phyloP scores from a whole-genome alignment of 2,329 filamentous ascomycete species.

The Fusarium buxicola region DNA sequence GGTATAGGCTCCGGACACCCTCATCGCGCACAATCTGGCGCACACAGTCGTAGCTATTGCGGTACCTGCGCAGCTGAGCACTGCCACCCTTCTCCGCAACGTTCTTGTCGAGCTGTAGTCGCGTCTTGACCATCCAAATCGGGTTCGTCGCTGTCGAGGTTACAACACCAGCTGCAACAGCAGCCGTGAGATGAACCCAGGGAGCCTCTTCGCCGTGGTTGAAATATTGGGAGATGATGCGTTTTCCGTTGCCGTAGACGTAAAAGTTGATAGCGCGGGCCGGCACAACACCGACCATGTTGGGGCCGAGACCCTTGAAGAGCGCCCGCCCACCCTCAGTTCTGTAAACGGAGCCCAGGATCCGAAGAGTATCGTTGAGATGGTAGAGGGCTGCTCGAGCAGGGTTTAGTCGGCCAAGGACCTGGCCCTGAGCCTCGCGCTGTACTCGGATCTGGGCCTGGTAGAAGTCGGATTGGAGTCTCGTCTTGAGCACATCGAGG shows the following conservation, averaged over 20 bases:
- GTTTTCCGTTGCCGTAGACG: constrained; percentile 92
- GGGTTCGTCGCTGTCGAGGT: constrained; percentile 95
- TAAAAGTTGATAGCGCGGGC: constrained; percentile 94
- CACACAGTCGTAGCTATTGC: constrained; percentile 89
- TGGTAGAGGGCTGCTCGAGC: constrained; percentile 76
- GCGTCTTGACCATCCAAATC: constrained; percentile 96
- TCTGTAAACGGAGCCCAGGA: constrained; percentile 82
- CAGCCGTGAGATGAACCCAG: constrained; percentile 82
- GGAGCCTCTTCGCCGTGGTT: constrained; percentile 77
- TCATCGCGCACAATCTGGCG: constrained; percentile 84
- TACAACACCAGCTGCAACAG: constrained; percentile 81
- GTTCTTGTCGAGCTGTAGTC: constrained; percentile 91
- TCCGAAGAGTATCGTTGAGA: constrained; percentile 86
- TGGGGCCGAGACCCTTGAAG: constrained; percentile 93
- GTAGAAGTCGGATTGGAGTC: constrained; percentile 95
- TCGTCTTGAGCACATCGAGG: constrained; percentile 92
- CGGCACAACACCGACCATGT: constrained; percentile 88
- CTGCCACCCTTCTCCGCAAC: constrained; percentile 70
- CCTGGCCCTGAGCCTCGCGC: constrained; percentile 68
- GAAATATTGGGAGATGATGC: constrained; percentile 79
- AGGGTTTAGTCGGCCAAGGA: constrained; percentile 65
- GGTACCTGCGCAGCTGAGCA: constrained; percentile 74
- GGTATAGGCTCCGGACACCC: constrained; percentile 85
- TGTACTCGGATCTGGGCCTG: constrained; percentile 81
- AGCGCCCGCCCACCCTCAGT: constrained; percentile 87